Evolutionary conservation across 208 protist species (phyloP).

Genomic region (Acanthamoeba royreba): DNA sequence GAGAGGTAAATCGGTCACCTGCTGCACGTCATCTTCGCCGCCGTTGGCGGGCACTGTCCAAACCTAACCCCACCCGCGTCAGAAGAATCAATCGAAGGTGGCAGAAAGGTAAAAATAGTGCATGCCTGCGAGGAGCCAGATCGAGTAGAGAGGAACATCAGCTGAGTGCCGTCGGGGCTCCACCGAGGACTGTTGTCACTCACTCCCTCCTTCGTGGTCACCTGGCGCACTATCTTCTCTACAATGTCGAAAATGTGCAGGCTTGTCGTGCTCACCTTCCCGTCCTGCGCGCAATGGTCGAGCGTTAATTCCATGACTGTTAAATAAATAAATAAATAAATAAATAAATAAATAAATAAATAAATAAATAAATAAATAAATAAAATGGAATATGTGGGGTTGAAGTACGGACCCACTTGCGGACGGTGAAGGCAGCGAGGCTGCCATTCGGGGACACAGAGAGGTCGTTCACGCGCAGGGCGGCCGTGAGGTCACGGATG

Average conservation of each 20-base stretch:
- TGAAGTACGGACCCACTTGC: not conserved
- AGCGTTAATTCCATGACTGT: not conserved
- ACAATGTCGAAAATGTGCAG: not conserved
- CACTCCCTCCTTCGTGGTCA: slow-evolving; percentile 3
- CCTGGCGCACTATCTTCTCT: not conserved
- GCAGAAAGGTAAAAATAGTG: not conserved
- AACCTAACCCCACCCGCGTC: not conserved
- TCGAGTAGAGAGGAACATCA: not conserved
- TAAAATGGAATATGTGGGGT: not conserved
- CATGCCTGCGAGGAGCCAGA: not conserved
- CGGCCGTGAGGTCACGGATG: not conserved
- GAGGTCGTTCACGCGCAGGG: not conserved
- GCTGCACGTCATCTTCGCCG: not conserved
- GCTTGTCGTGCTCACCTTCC: not conserved
- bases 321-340: not conserved
- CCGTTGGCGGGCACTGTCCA: not conserved
- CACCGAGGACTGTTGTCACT: not conserved
- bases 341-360: not conserved
- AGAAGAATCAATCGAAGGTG: not conserved
- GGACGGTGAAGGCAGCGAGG: slow-evolving; percentile 38
- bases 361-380: not conserved
- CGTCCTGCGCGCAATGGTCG: not conserved
- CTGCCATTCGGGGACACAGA: slow-evolving; percentile 31
- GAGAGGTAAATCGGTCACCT: not conserved
- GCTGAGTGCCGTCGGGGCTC: not conserved